These are phyloP conservation scores for Gossypium davidsonii DNA, from an alignment of 441 rosid genomes.

Conservation along the genomic window DNA sequence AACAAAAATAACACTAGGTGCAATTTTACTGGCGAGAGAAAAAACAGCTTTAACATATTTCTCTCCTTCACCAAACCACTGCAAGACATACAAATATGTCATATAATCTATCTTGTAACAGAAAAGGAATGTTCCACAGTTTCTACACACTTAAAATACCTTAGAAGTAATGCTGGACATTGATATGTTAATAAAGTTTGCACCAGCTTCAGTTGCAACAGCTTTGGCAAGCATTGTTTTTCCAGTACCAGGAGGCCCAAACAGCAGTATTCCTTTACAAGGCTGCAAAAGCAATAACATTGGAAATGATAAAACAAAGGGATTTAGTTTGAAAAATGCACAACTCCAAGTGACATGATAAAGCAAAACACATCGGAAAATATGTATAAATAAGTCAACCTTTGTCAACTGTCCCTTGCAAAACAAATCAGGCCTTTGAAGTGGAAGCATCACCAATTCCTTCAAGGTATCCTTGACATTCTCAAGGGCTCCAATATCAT, in stretches of 20 bases:
- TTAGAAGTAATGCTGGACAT: constrained; percentile 99
- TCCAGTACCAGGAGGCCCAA: constrained; percentile 99
- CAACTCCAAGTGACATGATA: background rate
- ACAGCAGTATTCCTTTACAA: constrained; percentile 86
- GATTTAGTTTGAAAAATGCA: background rate
- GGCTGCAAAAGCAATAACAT: constrained; percentile 40
- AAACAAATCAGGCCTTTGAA: constrained; percentile 94
- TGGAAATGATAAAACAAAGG: constrained; percentile 1
- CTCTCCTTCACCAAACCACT: constrained; percentile 99
- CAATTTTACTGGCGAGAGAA: constrained; percentile 93
- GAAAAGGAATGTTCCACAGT: background rate
- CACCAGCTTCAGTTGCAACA: constrained; percentile 98
- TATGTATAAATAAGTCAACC: constrained; percentile 31
- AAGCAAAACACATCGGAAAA: background rate
- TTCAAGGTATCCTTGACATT: constrained; percentile 94
- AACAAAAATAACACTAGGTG: constrained; percentile 92
- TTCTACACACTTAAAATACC: constrained; percentile 32
- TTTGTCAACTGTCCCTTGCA: constrained; percentile 95
- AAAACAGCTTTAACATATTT: constrained; percentile 96
- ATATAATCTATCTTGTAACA: constrained; percentile 3
- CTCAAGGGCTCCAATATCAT: constrained; percentile 95
- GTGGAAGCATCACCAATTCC: constrained; percentile 99
- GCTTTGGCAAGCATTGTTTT: constrained; percentile 99
- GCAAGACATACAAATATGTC: constrained; percentile 29
- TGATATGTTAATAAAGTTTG: constrained; percentile 94